Evolutionary conservation across 495 filamentous ascomycete species (phyloP).

Genomic region (Tetracladium setigerum): DNA sequence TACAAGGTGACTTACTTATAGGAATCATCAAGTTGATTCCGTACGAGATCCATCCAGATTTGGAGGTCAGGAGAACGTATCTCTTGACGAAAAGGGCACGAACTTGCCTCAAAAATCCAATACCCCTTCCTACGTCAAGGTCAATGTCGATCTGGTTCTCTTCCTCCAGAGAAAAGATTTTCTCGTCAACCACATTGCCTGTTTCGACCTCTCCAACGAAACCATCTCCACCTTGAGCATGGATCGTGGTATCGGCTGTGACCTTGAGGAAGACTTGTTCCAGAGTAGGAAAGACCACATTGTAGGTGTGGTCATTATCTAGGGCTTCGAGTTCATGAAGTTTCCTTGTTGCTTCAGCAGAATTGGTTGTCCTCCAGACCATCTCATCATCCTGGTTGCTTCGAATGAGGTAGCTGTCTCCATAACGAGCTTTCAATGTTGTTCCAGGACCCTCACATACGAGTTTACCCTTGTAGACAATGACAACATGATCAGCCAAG

Average conservation of each 20-base stretch:
- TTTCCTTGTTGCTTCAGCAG: constrained; percentile 17
- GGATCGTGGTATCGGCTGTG: constrained; percentile 13
- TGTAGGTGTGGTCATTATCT: constrained; percentile 9
- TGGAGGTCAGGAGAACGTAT: constrained; percentile 13
- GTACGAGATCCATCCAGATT: constrained; percentile 18
- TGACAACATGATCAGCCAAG: constrained; percentile 28
- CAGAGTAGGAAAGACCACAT: constrained; percentile 15
- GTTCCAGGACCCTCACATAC: constrained; percentile 26
- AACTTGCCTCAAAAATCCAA: constrained; percentile 14
- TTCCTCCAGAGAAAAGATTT: constrained; percentile 10
- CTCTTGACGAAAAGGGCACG: constrained; percentile 12
- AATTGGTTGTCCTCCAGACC: constrained; percentile 14
- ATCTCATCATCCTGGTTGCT: constrained; percentile 9
- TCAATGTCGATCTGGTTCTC: constrained; percentile 10
- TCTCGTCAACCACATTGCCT: constrained; percentile 10
- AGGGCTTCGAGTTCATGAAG: constrained; percentile 17
- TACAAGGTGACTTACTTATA: constrained; percentile 3
- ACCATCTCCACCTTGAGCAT: constrained; percentile 15
- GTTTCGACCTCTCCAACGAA: constrained; percentile 15
- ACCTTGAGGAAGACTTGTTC: constrained; percentile 20
- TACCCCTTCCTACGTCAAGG: constrained; percentile 15
- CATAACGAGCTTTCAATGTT: constrained; percentile 21
- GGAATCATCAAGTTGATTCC: constrained; percentile 18
- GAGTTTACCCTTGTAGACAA: constrained; percentile 27
- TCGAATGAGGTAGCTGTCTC: constrained; percentile 13